Evolutionary conservation across 2,329 filamentous ascomycete genomes (phyloP), one percentile per base, ranked within the genome.

Genomic region (Sporothrix globosa): DNA sequence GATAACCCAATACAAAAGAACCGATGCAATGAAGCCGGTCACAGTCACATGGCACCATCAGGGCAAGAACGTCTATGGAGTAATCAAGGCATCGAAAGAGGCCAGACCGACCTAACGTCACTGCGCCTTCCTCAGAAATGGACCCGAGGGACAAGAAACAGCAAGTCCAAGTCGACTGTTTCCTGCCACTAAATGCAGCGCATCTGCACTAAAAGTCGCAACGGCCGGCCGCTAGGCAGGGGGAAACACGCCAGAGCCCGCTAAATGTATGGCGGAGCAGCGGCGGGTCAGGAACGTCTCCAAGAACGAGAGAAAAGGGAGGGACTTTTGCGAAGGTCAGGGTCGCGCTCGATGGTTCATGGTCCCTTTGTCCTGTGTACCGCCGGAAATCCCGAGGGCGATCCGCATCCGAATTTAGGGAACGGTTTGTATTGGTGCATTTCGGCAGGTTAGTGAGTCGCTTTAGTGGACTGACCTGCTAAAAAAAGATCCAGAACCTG

Each of bases 41-140:
- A 39, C 56, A 61, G 44, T 54, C 34, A 39, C 41, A 44, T 17
- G 11, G 9, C 39, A 56, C 52, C 34, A 68, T 2, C 19, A 19
- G 34, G n/a, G 65, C 66, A 58, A 48, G 66, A 68, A 68, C 66
- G 52, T 52, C 66, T 68, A 9, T 30, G 27, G 27, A 30, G 27
- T 30, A 30, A 30, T 4, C 27, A 30, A 30, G 34, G n/a, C 30
- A 34, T 13, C n/a, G 50, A 27, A 53, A 27, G 50, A 53, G 54
- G 54, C 54, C 39, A 27, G 39, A 27, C 27, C n/a, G 61, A 65
- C 50, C 61, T 46, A n/a, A 48, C 27, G n/a, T 14, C 67, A 63
- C 63, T 68, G 69, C 69, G 69, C 69, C 69, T 61, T 67, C 63
- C 34, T 46, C 7, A 44, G 44, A 61, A 54, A 70, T 67, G 69